Evolutionary conservation across 768 basidiomycete genomes (phyloP).

Genomic region (Phylloporus arenicola): DNA sequence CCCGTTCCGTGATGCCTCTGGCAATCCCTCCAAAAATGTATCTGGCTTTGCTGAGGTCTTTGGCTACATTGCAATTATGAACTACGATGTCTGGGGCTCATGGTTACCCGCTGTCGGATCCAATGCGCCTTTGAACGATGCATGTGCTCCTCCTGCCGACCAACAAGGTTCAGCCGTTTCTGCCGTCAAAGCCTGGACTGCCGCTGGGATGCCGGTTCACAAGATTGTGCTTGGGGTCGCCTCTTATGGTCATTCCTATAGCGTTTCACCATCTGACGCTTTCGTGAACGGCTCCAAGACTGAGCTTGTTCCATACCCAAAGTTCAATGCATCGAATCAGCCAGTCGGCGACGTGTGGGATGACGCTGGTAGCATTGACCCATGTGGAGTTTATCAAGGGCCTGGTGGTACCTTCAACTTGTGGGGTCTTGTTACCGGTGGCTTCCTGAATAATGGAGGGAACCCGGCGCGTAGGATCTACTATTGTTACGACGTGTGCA

Average conservation of each 20-base stretch:
- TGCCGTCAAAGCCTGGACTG: slow-evolving; percentile 66
- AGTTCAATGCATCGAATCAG: slow-evolving; percentile 39
- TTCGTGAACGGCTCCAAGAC: slow-evolving; percentile 30
- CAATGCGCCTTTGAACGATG: slow-evolving; percentile 76
- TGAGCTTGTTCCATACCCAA: slow-evolving; percentile 42
- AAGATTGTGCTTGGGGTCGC: slow-evolving; percentile 80
- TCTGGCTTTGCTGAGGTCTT: slow-evolving; percentile 66
- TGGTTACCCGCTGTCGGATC: slow-evolving; percentile 59
- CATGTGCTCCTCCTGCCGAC: slow-evolving; percentile 55
- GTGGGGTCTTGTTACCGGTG: slow-evolving; percentile 52
- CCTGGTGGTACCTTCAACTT: slow-evolving; percentile 53
- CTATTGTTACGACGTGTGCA: slow-evolving; percentile 58
- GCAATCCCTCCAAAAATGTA: slow-evolving; percentile 61
- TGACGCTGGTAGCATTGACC: slow-evolving; percentile 42
- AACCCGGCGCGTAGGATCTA: slow-evolving; percentile 39
- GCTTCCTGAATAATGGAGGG: slow-evolving; percentile 39
- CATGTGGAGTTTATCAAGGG: slow-evolving; percentile 46
- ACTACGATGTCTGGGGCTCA: slow-evolving; percentile 58
- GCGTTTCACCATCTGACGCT: slow-evolving; percentile 35
- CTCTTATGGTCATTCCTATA: slow-evolving; percentile 75
- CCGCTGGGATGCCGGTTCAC: slow-evolving; percentile 64
- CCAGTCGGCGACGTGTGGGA: slow-evolving; percentile 55
- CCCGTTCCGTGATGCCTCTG: slow-evolving; percentile 59
- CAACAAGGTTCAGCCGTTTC: slow-evolving; percentile 73
- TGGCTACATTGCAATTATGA: slow-evolving; percentile 61